Conservation (phyloP, 176 grass and related monocot genomes). For the Aechmea fasciata region DNA sequence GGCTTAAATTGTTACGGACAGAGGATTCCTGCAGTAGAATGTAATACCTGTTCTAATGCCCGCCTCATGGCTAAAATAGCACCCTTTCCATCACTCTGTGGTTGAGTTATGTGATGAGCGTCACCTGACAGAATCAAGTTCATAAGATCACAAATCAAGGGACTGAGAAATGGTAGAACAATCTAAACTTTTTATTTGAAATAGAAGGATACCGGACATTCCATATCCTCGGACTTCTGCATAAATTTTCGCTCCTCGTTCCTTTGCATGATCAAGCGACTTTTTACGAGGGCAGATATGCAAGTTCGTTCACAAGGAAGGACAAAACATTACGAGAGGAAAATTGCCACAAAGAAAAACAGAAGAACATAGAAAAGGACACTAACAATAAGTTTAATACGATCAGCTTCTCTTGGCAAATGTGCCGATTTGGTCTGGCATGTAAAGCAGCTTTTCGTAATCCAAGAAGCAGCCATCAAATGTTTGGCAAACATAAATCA, state of each 20-base stretch:
- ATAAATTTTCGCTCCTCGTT: conserved; percentile 82
- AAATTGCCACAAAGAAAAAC: background rate
- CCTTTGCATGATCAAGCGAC: conserved; percentile 76
- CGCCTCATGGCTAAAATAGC: conserved; percentile 80
- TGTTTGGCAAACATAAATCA: too few species aligned
- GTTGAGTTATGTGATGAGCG: conserved; percentile 92
- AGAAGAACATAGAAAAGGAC: background rate
- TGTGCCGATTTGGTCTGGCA: background rate
- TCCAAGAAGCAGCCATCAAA: too few species aligned
- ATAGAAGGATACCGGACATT: conserved; percentile 68
- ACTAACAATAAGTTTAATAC: background rate
- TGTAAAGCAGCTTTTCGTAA: too few species aligned
- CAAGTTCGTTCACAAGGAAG: conserved; percentile 10
- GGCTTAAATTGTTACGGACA: background rate
- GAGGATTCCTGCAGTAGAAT: background rate
- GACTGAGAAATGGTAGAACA: background rate
- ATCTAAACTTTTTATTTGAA: conserved; percentile 6
- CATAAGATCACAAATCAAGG: background rate
- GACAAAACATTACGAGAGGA: background rate
- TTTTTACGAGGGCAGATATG: conserved; percentile 7
- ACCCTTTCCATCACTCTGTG: conserved; percentile 66
- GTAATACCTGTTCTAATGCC: conserved; percentile 57
- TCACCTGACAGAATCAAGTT: conserved; percentile 46
- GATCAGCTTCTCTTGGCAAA: background rate
- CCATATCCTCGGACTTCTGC: conserved; percentile 86